A percentile compares a stretch with the other conserved stretches of the same genome.
Conservation (phyloP, 139 green algal species). For the Zygnema circumcarinatum region DNA sequence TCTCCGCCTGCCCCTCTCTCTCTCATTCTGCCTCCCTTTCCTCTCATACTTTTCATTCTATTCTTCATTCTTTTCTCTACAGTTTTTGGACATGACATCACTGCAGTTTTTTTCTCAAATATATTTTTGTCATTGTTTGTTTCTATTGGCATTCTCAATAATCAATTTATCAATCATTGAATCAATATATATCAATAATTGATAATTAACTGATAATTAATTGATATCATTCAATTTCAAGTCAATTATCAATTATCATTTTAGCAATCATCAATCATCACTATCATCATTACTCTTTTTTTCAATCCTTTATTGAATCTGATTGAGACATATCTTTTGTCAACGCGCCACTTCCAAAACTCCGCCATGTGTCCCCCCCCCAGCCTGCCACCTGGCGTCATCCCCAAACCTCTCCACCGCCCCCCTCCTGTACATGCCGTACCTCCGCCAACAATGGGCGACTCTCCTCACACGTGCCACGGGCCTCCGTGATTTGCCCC, state of each 20-base stretch:
- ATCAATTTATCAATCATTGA: no score
- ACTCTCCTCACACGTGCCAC: background rate
- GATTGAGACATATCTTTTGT: no score
- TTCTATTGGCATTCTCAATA: background rate
- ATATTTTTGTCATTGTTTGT: background rate
- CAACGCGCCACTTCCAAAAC: no score
- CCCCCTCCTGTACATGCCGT: background rate
- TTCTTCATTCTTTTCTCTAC: background rate
- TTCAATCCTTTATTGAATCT: no score
- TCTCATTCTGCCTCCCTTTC: background rate
- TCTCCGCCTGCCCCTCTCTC: background rate
- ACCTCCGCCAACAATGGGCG: background rate
- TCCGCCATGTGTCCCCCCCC: background rate
- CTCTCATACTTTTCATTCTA: background rate
- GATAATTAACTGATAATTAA: no score
- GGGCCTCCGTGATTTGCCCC: background rate
- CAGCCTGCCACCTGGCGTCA: background rate
- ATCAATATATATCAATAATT: no score
- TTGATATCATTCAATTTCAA: no score
- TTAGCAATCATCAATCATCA: background rate
- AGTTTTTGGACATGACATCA: background rate
- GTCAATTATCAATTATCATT: no score
- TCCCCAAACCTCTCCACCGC: background rate
- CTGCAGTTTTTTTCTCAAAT: background rate
- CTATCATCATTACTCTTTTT: background rate